phyloP scores from a whole-genome alignment of 176 grass and related monocot genomes.

The Juncus inflexus region DNA sequence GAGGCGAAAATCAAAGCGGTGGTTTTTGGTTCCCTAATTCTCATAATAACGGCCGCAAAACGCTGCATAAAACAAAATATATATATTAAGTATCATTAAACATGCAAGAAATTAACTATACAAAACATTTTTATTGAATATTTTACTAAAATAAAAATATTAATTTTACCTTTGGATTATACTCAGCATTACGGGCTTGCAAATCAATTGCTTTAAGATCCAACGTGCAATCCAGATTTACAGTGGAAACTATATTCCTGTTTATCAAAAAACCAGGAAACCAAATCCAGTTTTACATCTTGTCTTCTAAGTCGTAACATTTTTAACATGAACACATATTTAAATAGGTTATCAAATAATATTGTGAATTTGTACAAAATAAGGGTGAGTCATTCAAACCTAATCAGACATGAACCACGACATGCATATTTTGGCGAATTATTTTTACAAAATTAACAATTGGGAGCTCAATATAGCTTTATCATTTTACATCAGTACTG shows the following conservation, averaged over 20 bases:
- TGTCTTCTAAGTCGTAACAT: too few relatives aligned
- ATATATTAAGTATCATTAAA: slow-evolving; percentile 6
- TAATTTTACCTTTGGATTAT: slow-evolving; percentile 78
- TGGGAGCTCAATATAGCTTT: too few relatives aligned
- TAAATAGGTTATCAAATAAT: too few relatives aligned
- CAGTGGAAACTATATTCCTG: slow-evolving; percentile 96
- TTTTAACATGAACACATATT: too few relatives aligned
- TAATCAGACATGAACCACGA: too few relatives aligned
- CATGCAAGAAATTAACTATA: background rate
- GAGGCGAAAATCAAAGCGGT: slow-evolving; percentile 98
- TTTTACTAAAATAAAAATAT: background rate
- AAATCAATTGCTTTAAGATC: slow-evolving; percentile 91
- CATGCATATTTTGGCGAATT: too few relatives aligned
- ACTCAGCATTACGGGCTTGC: slow-evolving; percentile 94
- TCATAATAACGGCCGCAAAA: slow-evolving; percentile 99
- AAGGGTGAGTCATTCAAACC: too few relatives aligned
- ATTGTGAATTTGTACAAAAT: too few relatives aligned
- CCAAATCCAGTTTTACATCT: too few relatives aligned
- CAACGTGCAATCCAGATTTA: slow-evolving; percentile 95
- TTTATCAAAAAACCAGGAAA: slow-evolving; percentile 15
- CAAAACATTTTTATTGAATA: background rate
- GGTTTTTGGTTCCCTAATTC: slow-evolving; percentile 99
- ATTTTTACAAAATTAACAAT: too few relatives aligned
- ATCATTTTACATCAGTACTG: too few relatives aligned
- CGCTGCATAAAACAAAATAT: slow-evolving; percentile 44